Evolutionary conservation across 1,284 basidiomycete genomes (phyloP), one percentile per base, ranked within the genome.

Genomic region (Xerocomus nothofagi): DNA sequence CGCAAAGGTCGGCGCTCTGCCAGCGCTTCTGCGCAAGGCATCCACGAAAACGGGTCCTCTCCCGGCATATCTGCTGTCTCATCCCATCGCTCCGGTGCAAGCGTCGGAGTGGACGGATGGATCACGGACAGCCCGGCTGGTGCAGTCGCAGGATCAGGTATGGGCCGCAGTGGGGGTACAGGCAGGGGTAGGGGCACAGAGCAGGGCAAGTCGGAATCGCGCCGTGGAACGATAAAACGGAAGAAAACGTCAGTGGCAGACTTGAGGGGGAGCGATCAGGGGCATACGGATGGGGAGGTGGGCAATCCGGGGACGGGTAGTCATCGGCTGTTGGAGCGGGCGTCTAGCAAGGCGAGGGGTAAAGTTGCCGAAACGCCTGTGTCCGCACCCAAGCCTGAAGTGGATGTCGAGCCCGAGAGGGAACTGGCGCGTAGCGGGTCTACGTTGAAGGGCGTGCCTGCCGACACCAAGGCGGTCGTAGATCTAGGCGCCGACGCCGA

Each of bases 1-100:
- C 61, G 65, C 52, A 67, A 67, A 33, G 57, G 62, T 1, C 57
- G 57, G 29, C 59, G n/a, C n/a, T n/a, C n/a, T n/a, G n/a, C 52
- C 1, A 24, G 55, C 10, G 39, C 41, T 11, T 27, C 54, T n/a
- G 11, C 17, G 14, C 38, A 41, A 5, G 45, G 26, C 8, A 26
- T 14, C 20, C 47, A 49, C 15, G 39, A 29, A 17, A 58, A 36
- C 8, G 51, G 27, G 2, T 23, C 56, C 3, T 27, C 20, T 12
- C 4, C 21, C n/a, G 15, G 21, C 7, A 26, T 46, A 6, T 31
- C 49, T 11, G 18, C 7, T 6, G 31, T 10, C 23, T 14, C 24
- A 11, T 14, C 41, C 4, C 39, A n/a, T n/a, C 39, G 18, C 2
- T 4, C 8, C 7, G 17, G 10, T n/a, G 15, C 17, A 6, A 6